A percentile compares a stretch with the other conserved stretches of the same genome.
Evolutionary conservation across 176 grass and related monocot genomes (phyloP).

Genomic region (Miscanthus lutarioriparius): DNA sequence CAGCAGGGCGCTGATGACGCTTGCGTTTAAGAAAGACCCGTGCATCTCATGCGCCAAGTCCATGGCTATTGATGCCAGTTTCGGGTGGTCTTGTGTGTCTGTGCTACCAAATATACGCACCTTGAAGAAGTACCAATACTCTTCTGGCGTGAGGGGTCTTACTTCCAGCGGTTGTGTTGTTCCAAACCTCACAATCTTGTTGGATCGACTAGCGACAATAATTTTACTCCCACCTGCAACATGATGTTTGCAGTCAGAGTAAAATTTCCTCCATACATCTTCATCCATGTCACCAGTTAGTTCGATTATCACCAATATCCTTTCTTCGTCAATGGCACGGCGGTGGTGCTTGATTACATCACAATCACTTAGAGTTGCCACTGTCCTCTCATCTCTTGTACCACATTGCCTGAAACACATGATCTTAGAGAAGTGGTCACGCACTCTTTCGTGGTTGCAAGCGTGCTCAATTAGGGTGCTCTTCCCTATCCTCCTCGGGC

Average conservation of each 20-base stretch:
- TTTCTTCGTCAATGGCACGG: no score
- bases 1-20: neutral
- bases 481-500: neutral
- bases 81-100: neutral
- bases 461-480: conserved; percentile 22
- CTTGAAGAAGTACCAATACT: conserved; percentile 26
- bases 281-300: neutral
- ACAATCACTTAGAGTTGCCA: neutral
- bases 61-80: conserved; percentile 4
- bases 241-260: neutral
- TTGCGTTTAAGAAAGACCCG: conserved; percentile 12
- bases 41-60: neutral
- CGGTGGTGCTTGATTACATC: neutral
- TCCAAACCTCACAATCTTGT: neutral
- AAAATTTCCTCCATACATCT: neutral
- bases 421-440: neutral
- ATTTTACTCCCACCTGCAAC: conserved; percentile 18
- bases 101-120: conserved; percentile 18
- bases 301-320: conserved; percentile 3
- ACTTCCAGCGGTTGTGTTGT: neutral
- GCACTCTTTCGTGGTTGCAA: neutral
- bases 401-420: neutral
- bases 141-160: neutral
- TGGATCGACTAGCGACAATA: neutral
- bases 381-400: neutral